phyloP scores from a whole-genome alignment of 345 rosid species.

The Pelargonium nanum region DNA sequence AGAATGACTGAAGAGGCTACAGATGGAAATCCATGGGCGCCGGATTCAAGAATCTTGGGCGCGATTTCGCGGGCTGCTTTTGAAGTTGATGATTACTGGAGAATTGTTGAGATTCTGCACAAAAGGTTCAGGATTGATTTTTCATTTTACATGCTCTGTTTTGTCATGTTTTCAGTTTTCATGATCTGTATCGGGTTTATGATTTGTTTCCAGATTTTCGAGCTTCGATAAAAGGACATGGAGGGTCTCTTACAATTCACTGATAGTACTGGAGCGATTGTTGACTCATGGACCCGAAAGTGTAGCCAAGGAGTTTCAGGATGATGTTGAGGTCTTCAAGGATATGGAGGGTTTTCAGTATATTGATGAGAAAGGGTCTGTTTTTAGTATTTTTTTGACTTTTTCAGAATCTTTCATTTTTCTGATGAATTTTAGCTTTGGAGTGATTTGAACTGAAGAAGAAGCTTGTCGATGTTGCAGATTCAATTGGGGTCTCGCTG shows the following conservation, averaged over 20 bases:
- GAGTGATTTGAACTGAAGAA: neutral
- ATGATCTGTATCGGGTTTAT: neutral
- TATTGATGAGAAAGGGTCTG: constrained; percentile 76
- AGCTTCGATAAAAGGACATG: constrained; percentile 64
- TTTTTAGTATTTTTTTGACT: neutral
- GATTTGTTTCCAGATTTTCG: neutral
- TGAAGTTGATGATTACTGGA: constrained; percentile 75
- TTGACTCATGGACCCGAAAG: constrained; percentile 96
- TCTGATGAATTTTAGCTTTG: neutral
- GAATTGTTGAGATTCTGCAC: constrained; percentile 73
- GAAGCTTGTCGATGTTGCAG: constrained; percentile 23
- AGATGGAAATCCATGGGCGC: constrained; percentile 48
- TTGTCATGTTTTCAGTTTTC: neutral
- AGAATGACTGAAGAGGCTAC: constrained; percentile 88
- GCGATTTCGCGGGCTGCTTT: constrained; percentile 86
- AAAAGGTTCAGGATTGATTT: constrained; percentile 35
- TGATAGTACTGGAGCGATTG: constrained; percentile 64
- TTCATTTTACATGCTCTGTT: neutral
- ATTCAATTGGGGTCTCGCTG: constrained; percentile 85
- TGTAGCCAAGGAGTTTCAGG: constrained; percentile 63
- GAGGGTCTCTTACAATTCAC: constrained; percentile 67
- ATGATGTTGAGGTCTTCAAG: constrained; percentile 38
- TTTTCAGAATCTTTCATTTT: neutral
- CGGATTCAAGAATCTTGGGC: constrained; percentile 52
- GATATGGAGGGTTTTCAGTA: constrained; percentile 53